Base-by-base conservation (phyloP, 2,329 filamentous ascomycete species). In the Calonectria honghensis region DNA sequence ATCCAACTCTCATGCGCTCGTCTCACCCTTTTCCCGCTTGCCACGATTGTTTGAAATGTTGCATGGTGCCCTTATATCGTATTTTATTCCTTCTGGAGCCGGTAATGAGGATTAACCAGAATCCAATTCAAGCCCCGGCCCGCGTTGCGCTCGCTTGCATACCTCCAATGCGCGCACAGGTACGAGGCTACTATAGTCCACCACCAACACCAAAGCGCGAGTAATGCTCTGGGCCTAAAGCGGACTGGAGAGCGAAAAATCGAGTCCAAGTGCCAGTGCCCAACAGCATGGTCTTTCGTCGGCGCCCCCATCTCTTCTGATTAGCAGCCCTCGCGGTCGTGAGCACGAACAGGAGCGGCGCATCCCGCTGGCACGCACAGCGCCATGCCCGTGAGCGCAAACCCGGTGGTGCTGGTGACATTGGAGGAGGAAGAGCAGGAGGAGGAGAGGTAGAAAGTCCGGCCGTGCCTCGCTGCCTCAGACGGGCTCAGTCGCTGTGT, bases 261-360 rank as follows among this genome's bases (percentile, higher is more conserved):
- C 16, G 27, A 16, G 51, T 35, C 65, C 65, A 54, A 41, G 48
- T 41, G 57, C 57, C 57, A 39, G 35, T 39, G 35, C 57, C 57
- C 57, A 41, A 37, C 57, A n/a, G 41, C 35, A 35, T 2, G 6
- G 18, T 20, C 35, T 24, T 59, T 29, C 32, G 51, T 39, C 9
- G 57, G 57, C 32, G 57, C 57, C 57, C 57, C 57, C 35, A 29
- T 61, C 37, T 39, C 50, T 27, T 27, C 14, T 39, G 14, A 11
- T 54, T 52, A 48, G 48, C 61, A 35, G 4, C 24, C 7, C 57
- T 14, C 57, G 57, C 37, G 24, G 24, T 63, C 37, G 20, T 27
- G 54, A 29, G 52, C 39, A 65, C 74, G 68, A 57, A 65, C 69
- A 32, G 50, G 50, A 63, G 67, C 66, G 61, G 41, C 68, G 45